A percentile compares a stretch with the other conserved stretches of the same genome.
Evolutionary conservation across 2,329 filamentous ascomycete genomes (phyloP).

Genomic region (Fusarium buxicola): DNA sequence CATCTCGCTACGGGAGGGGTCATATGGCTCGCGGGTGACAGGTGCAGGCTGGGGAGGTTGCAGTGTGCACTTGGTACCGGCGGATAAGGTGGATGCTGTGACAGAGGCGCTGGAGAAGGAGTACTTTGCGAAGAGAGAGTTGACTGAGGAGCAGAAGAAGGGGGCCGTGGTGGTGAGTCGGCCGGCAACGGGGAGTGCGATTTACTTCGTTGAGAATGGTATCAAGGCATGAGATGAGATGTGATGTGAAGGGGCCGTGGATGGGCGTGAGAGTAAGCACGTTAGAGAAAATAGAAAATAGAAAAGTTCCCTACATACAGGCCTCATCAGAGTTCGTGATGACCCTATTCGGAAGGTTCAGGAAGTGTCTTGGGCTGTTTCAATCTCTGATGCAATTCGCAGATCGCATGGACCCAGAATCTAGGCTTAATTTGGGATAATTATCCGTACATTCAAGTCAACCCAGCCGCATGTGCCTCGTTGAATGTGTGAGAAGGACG

Average conservation of each 20-base stretch:
- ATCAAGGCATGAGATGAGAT: slow-evolving; percentile 27
- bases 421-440: too few species aligned
- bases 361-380: background rate
- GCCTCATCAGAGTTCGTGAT: background rate
- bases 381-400: too few species aligned
- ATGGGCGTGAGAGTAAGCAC: slow-evolving; percentile 11
- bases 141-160: slow-evolving; percentile 77
- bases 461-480: background rate
- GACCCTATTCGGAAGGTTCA: background rate
- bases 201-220: slow-evolving; percentile 57
- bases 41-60: slow-evolving; percentile 98
- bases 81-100: slow-evolving; percentile 82
- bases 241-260: background rate
- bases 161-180: slow-evolving; percentile 90
- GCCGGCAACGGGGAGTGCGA: slow-evolving; percentile 79
- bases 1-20: slow-evolving; percentile 81
- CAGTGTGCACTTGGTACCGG: slow-evolving; percentile 91
- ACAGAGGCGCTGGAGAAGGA: slow-evolving; percentile 80
- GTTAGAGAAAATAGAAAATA: background rate
- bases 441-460: too few species aligned
- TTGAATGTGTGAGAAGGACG: background rate
- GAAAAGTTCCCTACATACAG: too few species aligned
- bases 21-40: slow-evolving; percentile 87
- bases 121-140: slow-evolving; percentile 79
- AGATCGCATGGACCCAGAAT: too few species aligned